Conservation (phyloP, 352 stramenopile species). For the Phytopythium oedochilum region DNA sequence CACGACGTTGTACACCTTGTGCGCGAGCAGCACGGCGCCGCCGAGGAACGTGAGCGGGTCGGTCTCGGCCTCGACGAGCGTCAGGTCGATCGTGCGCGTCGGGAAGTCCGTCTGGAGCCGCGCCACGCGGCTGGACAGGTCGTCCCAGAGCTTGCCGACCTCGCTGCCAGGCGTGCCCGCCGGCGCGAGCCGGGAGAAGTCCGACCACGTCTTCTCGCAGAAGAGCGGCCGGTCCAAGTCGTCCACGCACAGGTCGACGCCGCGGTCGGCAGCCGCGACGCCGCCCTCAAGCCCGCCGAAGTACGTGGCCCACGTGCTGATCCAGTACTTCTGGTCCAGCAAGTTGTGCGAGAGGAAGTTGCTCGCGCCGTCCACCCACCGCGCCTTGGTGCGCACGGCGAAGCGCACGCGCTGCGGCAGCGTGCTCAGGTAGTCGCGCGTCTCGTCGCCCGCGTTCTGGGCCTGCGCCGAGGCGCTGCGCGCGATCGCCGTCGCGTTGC, state of each 20-base stretch:
- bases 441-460: constrained; percentile 12
- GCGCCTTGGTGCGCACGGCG: constrained; percentile 35
- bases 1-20: constrained; percentile 54
- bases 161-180: constrained; percentile 6
- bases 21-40: constrained; percentile 35
- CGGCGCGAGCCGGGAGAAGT: constrained; percentile 15
- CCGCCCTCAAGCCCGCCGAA: constrained; percentile 30
- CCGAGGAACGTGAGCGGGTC: constrained; percentile 44
- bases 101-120: constrained; percentile 21
- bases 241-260: constrained; percentile 46
- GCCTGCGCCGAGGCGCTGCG: constrained; percentile 9
- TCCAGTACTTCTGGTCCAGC: constrained; percentile 55
- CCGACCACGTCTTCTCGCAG: constrained; percentile 52
- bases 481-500: constrained; percentile 29
- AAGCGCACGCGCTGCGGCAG: constrained; percentile 48
- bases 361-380: constrained; percentile 39
- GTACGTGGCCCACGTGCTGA: constrained; percentile 42
- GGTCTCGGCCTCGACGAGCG: constrained; percentile 41
- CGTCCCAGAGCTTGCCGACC: constrained; percentile 33
- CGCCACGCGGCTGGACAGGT: constrained; percentile 24
- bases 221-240: constrained; percentile 49
- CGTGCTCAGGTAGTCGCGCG: constrained; percentile 33
- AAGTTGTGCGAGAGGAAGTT: constrained; percentile 49
- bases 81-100: constrained; percentile 32
- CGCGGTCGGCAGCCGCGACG: constrained; percentile 14